A percentile compares a stretch with the other conserved stretches of the same genome.
Conservation (phyloP, 2,329 filamentous ascomycete species). For the Aspergillus alliaceus region DNA sequence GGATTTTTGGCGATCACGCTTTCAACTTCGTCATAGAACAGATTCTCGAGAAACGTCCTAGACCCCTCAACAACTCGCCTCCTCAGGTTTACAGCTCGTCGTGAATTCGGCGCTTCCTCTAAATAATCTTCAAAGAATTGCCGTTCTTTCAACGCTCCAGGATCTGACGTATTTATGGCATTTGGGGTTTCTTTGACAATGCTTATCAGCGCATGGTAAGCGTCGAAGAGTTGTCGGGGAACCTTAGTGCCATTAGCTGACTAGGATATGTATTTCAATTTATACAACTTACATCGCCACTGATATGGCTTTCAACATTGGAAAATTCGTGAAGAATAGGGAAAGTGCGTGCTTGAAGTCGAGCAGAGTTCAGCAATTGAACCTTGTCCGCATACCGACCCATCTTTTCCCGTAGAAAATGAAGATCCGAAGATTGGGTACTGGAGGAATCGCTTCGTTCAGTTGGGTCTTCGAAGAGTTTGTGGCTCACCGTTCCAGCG, state of each 20-base stretch:
- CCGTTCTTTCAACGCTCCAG: slow-evolving; percentile 70
- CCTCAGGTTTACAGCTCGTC: slow-evolving; percentile 65
- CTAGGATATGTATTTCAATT: background rate
- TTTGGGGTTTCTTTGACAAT: slow-evolving; percentile 73
- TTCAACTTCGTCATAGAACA: slow-evolving; percentile 78
- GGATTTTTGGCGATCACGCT: slow-evolving; percentile 77
- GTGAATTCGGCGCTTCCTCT: slow-evolving; percentile 68
- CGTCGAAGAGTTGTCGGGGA: slow-evolving; percentile 73
- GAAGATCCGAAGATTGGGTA: slow-evolving; percentile 64
- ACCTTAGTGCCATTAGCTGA: slow-evolving; percentile 50
- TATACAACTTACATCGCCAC: slow-evolving; percentile 57
- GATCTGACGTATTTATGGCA: slow-evolving; percentile 58
- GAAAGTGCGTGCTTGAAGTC: slow-evolving; percentile 66
- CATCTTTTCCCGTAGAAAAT: slow-evolving; percentile 81
- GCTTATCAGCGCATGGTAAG: slow-evolving; percentile 76
- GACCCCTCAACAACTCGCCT: slow-evolving; percentile 80
- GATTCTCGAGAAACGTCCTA: slow-evolving; percentile 74
- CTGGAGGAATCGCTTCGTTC: slow-evolving; percentile 53
- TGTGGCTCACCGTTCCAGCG: slow-evolving; percentile 57
- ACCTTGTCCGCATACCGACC: slow-evolving; percentile 76
- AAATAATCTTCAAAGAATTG: slow-evolving; percentile 76
- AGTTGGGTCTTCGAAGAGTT: slow-evolving; percentile 70
- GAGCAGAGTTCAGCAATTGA: slow-evolving; percentile 71
- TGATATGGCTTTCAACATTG: slow-evolving; percentile 68
- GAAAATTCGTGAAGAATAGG: slow-evolving; percentile 75